A percentile compares a stretch with the other conserved stretches of the same genome.
Evolutionary conservation across 2,329 filamentous ascomycete species (phyloP).

Genomic region (Xenoacremonium recifei): DNA sequence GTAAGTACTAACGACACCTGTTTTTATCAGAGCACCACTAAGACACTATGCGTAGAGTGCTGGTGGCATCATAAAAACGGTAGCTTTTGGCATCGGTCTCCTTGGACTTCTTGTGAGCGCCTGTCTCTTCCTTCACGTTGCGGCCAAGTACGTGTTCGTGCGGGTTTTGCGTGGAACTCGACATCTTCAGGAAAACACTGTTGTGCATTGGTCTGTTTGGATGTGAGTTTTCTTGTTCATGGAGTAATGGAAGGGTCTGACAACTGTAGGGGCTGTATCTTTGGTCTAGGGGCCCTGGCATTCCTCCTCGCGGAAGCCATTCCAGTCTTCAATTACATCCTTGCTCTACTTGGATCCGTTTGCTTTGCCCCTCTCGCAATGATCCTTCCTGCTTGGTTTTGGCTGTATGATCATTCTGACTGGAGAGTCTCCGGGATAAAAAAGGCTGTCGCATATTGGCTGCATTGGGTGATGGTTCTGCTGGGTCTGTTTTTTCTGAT

Average conservation of each 20-base stretch:
- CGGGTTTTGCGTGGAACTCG: conserved; percentile 34
- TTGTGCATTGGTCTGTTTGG: conserved; percentile 36
- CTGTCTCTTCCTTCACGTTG: conserved; percentile 28
- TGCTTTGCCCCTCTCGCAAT: conserved; percentile 36
- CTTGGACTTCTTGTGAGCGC: conserved; percentile 25
- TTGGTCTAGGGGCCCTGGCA: conserved; percentile 24
- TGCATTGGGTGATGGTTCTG: conserved; percentile 34
- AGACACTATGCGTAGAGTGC: too few relatives aligned
- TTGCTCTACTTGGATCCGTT: conserved; percentile 20
- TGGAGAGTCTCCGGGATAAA: conserved; percentile 27
- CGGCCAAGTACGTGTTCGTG: conserved; percentile 41
- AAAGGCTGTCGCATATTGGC: conserved; percentile 28
- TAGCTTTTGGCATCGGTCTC: conserved; percentile 59
- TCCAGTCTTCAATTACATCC: conserved; percentile 28
- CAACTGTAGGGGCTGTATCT: conserved; percentile 30
- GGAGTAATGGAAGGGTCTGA: too few relatives aligned
- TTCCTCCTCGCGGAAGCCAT: conserved; percentile 33
- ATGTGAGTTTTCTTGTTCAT: too few relatives aligned
- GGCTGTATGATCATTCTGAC: conserved; percentile 34
- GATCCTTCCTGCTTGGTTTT: conserved; percentile 33
- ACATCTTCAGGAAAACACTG: conserved; percentile 34
- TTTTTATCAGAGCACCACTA: too few relatives aligned
- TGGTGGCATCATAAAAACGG: conserved; percentile 57
- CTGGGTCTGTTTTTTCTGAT: conserved; percentile 37
- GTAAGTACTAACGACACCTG: too few relatives aligned